A percentile compares a stretch with the other conserved stretches of the same genome.
These are phyloP conservation scores for Phytophthora colocasiae DNA, from an alignment of 352 stramenopile genomes.

Conservation along the genomic window DNA sequence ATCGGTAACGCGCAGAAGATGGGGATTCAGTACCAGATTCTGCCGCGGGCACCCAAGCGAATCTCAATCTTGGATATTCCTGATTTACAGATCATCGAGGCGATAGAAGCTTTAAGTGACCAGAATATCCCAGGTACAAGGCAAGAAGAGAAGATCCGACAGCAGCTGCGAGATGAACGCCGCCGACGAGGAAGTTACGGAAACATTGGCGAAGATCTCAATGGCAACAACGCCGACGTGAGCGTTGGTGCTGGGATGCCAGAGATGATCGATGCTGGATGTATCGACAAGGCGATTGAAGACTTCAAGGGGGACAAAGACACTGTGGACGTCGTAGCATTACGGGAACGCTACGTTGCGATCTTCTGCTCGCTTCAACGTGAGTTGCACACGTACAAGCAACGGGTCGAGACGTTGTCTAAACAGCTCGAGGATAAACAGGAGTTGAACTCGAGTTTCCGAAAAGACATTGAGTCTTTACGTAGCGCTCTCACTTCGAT, in stretches of 20 bases:
- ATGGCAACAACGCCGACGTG: slow-evolving; percentile 34
- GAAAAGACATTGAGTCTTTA: slow-evolving; percentile 69
- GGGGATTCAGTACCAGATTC: slow-evolving; percentile 66
- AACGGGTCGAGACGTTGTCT: slow-evolving; percentile 52
- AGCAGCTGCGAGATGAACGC: slow-evolving; percentile 32
- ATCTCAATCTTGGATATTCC: slow-evolving; percentile 77
- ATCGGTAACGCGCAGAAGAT: slow-evolving; percentile 80
- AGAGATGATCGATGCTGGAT: slow-evolving; percentile 35
- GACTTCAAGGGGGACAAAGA: slow-evolving; percentile 47
- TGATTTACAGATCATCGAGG: slow-evolving; percentile 73
- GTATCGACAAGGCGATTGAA: slow-evolving; percentile 63
- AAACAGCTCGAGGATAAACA: slow-evolving; percentile 66
- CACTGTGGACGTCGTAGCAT: slow-evolving; percentile 37
- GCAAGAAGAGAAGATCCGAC: slow-evolving; percentile 28
- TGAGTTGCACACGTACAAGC: slow-evolving; percentile 66
- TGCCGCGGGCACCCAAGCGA: slow-evolving; percentile 54
- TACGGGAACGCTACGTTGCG: slow-evolving; percentile 64
- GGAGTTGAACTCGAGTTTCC: slow-evolving; percentile 65
- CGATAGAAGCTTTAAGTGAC: slow-evolving; percentile 36
- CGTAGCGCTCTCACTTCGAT: slow-evolving; percentile 69
- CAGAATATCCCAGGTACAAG: slow-evolving; percentile 15
- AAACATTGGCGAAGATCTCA: slow-evolving; percentile 28
- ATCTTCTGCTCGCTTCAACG: slow-evolving; percentile 76
- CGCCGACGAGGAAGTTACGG: slow-evolving; percentile 29
- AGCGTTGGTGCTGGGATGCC: slow-evolving; percentile 29